phyloP scores from a whole-genome alignment of 129 eudicot genomes.

The Saposhnikovia divaricata region DNA sequence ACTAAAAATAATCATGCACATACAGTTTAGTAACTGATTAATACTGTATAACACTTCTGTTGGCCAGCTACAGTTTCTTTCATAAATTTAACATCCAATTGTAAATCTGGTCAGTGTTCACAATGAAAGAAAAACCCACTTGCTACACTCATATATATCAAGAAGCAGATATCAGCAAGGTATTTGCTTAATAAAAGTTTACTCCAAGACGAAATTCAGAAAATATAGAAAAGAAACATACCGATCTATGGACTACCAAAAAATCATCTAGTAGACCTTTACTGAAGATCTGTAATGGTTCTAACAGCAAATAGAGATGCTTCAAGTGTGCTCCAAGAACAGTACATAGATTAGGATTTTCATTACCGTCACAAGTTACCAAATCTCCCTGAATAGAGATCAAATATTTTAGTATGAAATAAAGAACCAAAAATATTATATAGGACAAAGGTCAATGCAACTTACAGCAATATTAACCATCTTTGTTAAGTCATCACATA shows the following conservation, averaged over 20 bases:
- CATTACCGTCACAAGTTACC: conserved; percentile 23
- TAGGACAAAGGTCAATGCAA: background rate
- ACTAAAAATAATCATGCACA: too few relatives aligned
- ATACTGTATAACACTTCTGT: background rate
- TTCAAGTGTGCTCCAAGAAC: conserved; percentile 40
- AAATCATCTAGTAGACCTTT: conserved; percentile 70
- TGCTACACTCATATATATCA: background rate
- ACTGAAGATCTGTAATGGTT: conserved; percentile 42
- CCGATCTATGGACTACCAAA: conserved; percentile 55
- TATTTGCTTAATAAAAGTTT: background rate
- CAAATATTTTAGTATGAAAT: conserved; percentile 1
- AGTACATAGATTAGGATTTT: conserved; percentile 12
- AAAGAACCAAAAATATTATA: background rate
- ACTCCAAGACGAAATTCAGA: background rate
- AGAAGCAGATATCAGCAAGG: background rate
- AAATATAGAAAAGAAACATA: conserved; percentile 23
- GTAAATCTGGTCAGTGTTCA: background rate
- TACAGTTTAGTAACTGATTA: background rate
- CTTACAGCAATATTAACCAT: conserved; percentile 55
- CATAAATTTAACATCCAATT: background rate
- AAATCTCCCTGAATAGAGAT: conserved; percentile 45
- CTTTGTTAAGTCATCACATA: conserved; percentile 43
- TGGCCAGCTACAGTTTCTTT: background rate
- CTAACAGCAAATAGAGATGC: conserved; percentile 45
- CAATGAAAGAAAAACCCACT: background rate